Percentiles rank a stretch among this genome's conserved stretches.
These are phyloP conservation scores for Russula sp. DNA, from an alignment of 768 basidiomycete species.

Conservation along the genomic window DNA sequence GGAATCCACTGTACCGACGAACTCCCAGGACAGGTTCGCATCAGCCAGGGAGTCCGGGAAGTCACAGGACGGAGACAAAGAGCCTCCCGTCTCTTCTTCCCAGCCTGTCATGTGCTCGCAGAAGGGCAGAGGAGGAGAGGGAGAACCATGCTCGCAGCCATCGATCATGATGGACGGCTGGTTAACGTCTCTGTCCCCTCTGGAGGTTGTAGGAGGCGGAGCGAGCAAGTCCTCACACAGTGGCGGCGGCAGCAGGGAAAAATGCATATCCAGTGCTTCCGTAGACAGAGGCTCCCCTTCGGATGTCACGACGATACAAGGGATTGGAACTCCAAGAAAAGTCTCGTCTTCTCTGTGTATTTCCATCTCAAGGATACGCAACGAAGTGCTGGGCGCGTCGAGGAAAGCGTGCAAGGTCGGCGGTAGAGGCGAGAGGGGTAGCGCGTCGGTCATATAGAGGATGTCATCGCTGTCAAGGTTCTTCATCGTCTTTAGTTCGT, in stretches of 20 bases:
- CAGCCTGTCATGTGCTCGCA: neutral
- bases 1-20: neutral
- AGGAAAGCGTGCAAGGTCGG: conserved; percentile 16
- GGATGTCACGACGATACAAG: conserved; percentile 17
- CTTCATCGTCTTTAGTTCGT: conserved; percentile 16
- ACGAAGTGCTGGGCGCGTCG: neutral
- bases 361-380: conserved; percentile 16
- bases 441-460: conserved; percentile 12
- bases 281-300: neutral
- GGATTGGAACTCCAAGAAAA: conserved; percentile 11
- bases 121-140: neutral
- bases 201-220: conserved; percentile 5
- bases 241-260: neutral
- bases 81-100: neutral
- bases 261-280: neutral
- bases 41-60: neutral
- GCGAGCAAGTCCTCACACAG: conserved; percentile 7
- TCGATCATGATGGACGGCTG: neutral
- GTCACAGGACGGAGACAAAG: neutral
- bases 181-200: neutral
- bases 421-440: neutral
- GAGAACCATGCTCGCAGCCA: neutral
- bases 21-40: conserved; percentile 5
- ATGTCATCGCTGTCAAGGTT: conserved; percentile 16
- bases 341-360: conserved; percentile 13